Conservation (phyloP, 768 basidiomycete genomes). For the Collybia sp. region DNA sequence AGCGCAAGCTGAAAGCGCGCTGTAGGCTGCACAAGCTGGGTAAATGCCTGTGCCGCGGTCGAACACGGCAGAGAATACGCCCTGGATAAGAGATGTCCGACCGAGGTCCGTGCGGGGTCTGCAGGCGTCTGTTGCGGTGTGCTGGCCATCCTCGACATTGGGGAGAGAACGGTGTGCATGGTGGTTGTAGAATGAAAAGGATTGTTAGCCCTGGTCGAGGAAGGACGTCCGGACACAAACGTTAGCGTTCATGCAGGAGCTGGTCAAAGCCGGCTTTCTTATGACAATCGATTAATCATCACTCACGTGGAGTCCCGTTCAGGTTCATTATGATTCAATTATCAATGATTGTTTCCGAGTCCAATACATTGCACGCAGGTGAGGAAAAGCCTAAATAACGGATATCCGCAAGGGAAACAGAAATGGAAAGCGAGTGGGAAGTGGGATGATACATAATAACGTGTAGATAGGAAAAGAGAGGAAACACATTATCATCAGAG, state of each 20-base stretch:
- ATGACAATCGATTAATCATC: neutral
- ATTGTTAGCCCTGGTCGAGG: too few species aligned
- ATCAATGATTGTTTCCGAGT: too few species aligned
- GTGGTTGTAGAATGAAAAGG: slow-evolving; percentile 4
- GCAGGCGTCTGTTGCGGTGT: slow-evolving; percentile 16
- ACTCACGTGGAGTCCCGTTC: neutral
- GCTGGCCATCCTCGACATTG: slow-evolving; percentile 13
- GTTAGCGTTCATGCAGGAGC: too few species aligned
- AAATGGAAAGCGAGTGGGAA: slow-evolving; percentile 6
- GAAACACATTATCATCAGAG: too few species aligned
- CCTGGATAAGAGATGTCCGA: slow-evolving; percentile 60
- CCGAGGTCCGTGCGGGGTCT: slow-evolving; percentile 57
- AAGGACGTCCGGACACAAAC: too few species aligned
- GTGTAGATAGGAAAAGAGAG: too few species aligned
- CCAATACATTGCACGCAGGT: too few species aligned
- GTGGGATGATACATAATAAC: too few species aligned
- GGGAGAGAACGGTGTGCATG: slow-evolving; percentile 22
- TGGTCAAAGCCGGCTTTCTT: too few species aligned
- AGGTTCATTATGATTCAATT: too few species aligned
- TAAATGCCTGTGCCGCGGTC: slow-evolving; percentile 70
- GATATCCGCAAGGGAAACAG: neutral
- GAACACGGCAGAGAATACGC: slow-evolving; percentile 73
- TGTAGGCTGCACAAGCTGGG: slow-evolving; percentile 69
- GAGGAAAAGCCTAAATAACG: neutral
- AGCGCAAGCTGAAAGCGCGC: slow-evolving; percentile 82